A percentile compares a stretch with the other conserved stretches of the same genome.
These are phyloP conservation scores for Paraleonurus japonicus DNA, from an alignment of 257 asterid genomes.

Conservation along the genomic window DNA sequence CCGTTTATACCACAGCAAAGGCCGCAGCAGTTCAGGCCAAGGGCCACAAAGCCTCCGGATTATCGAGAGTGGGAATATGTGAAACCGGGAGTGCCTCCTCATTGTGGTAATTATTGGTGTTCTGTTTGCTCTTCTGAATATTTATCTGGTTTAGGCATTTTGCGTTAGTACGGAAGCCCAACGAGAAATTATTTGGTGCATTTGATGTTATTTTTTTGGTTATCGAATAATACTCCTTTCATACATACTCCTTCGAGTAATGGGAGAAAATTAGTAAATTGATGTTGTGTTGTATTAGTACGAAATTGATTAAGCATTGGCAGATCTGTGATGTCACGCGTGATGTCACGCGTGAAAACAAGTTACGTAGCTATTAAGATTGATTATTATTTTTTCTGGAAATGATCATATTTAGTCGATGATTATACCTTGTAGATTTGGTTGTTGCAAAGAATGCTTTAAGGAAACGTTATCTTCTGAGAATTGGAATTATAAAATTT, in stretches of 20 bases:
- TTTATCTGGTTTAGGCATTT: not conserved
- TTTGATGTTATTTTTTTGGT: not conserved
- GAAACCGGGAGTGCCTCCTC: constrained; percentile 53
- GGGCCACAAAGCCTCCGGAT: constrained; percentile 60
- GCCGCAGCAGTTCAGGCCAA: constrained; percentile 46
- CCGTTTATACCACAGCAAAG: constrained; percentile 51
- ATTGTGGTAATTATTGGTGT: constrained; percentile 45
- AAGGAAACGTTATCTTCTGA: not conserved
- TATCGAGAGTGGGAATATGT: constrained; percentile 78
- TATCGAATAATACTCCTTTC: not conserved
- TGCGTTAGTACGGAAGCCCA: not conserved
- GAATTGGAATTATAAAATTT: constrained; percentile 4
- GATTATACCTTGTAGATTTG: not conserved
- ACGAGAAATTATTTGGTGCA: constrained; percentile 3
- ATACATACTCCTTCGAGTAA: not conserved
- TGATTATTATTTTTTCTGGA: not conserved
- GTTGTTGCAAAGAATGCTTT: not conserved
- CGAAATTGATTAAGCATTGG: constrained; percentile 2
- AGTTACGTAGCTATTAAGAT: too few species aligned
- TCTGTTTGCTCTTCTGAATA: not conserved
- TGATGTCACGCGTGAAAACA: too few species aligned
- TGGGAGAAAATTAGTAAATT: not conserved
- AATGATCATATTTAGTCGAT: not conserved
- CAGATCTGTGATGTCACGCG: too few species aligned
- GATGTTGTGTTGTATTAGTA: not conserved